Evolutionary conservation across 2,329 filamentous ascomycete species (phyloP), one percentile per base, ranked within the genome.

Genomic region (Stachybotrys chartarum): DNA sequence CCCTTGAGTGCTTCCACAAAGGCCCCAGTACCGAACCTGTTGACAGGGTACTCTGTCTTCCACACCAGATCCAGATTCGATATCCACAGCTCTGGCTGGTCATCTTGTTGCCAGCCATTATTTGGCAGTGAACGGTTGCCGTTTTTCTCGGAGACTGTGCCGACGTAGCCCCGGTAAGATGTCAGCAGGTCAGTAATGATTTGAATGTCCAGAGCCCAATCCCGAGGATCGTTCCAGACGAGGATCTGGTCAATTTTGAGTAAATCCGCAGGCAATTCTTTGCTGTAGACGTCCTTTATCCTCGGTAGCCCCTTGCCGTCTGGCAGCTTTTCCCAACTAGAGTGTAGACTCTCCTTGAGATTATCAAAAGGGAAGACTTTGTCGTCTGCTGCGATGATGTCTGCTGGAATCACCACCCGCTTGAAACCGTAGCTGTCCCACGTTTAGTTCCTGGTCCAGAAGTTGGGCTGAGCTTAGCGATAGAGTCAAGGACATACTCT

Each of bases 221-320:
- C 94, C 55, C 94, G 84, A 4, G 94, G 92, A 71, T 97, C 94
- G 69, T 96, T 96, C 79, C 93, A 97, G 7, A 97, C 88, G 65
- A 97, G 88, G 31, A 97, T 84, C 31, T 92, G 91, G 66, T 96
- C 91, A 62, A 99, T 87, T 63, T 90, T 91, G 51, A 93, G 78
- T 10, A 77, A 71, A 10, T 74, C 66, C 0, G 54, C 65, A 53
- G 58, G 73, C 59, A 71, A 75, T 66, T 61, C 57, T 7, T 58
- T 64, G 46, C 69, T 66, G 56, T 70, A 69, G 6, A 70, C 63
- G 10, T 72, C 69, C 7, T 56, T 58, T 11, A 70, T 59, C 8
- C 63, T 61, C 3, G 65, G 60, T 1, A 71, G 64, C 44, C 63
- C 62, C 58, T 72, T 71, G 44, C 67, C 69, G 31, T 69, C 66